Base-by-base conservation (phyloP, 495 filamentous ascomycete genomes). In the Aspergillus cristatus region DNA sequence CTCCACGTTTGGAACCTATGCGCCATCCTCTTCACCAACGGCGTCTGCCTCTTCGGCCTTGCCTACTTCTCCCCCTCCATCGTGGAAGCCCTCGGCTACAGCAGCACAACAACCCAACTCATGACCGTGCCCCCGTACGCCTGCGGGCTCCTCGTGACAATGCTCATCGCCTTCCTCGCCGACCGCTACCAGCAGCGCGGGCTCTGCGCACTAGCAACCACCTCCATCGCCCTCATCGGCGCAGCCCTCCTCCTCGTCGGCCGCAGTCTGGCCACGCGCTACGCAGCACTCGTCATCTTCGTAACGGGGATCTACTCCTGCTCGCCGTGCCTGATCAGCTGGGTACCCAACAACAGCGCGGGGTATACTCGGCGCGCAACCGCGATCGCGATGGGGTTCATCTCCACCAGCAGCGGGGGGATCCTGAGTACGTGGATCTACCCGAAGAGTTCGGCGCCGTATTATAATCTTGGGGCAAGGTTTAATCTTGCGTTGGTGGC, bases 271-370 rank as follows among this genome's bases (percentile, higher is more conserved):
- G 70, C 70, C 1, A 74, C 84, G 3, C 78, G 82, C 39, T 97
- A 96, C 51, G 82, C 80, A 0, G 90, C 82, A 7, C 81, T 76
- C 0, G 96, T 94, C 62, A 66, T 97, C 1, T 86, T 79, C 6
- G 90, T 90, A 0, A 60, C 89, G 37, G 90, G 90, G 0, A 95
- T 96, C 48, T 97, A 95, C 50, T 89, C 90, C 0, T 82, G 76
- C 57, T 86, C 95, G 43, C 59, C 90, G n/a, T 94, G 94, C 53
- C 91, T 86, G 0, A 86, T 97, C 42, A 77, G 78, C 17, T 97
- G 90, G 90, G 60, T 80, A 13, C 75, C 76, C 32, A 97, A 97
- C 62, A 97, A 97, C 46, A 76, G 76, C 17, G 90, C 94, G 60
- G 90, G 65, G n/a, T n/a, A n/a, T n/a, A n/a, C n/a, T n/a, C n/a